A percentile compares a stretch with the other conserved stretches of the same genome.
phyloP scores from a whole-genome alignment of 345 rosid species.

The Garcia nutans region DNA sequence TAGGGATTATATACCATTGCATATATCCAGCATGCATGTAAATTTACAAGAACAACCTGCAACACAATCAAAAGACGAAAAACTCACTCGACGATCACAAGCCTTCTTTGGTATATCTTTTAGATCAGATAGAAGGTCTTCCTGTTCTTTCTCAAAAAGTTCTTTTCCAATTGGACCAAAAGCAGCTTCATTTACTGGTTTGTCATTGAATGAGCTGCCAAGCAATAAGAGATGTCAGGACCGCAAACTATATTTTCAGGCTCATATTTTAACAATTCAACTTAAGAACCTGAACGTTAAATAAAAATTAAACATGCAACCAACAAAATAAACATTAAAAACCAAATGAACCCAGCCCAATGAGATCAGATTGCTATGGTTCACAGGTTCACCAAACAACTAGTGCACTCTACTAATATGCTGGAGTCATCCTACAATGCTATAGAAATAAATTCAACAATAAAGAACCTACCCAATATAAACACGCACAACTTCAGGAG shows the following conservation, averaged over 20 bases:
- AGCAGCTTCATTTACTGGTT: constrained; percentile 71
- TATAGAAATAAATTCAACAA: background rate
- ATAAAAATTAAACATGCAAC: background rate
- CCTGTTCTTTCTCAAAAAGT: constrained; percentile 92
- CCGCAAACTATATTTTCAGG: background rate
- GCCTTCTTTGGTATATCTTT: constrained; percentile 97
- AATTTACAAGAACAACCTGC: background rate
- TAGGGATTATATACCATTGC: background rate
- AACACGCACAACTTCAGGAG: constrained; percentile 92
- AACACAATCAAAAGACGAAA: constrained; percentile 9
- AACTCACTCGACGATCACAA: constrained; percentile 93
- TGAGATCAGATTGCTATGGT: background rate
- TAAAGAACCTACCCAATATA: constrained; percentile 72
- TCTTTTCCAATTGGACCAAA: constrained; percentile 90
- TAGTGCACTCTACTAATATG: background rate
- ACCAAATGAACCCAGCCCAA: background rate
- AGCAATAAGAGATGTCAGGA: constrained; percentile 11
- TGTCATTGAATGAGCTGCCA: constrained; percentile 89
- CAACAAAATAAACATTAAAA: background rate
- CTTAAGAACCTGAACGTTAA: background rate
- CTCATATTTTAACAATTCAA: background rate
- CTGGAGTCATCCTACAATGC: background rate
- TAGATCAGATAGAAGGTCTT: constrained; percentile 79
- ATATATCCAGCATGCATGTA: background rate
- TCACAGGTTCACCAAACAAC: too few relatives aligned